Evolutionary conservation across 208 protist genomes (phyloP).

Genomic region (Endotrypanum monterogeii): DNA sequence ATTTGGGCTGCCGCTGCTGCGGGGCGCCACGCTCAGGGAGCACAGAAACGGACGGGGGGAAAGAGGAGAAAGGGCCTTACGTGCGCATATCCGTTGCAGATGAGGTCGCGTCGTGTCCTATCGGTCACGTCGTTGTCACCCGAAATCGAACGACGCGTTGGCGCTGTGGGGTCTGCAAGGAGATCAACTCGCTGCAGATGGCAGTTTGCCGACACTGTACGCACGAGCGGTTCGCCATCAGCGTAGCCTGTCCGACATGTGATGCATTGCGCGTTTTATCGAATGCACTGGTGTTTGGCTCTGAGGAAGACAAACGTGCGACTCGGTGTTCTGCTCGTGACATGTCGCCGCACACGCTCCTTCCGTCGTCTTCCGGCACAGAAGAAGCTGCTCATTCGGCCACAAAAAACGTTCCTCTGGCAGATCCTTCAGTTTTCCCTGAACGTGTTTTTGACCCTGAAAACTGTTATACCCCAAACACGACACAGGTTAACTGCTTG

Average conservation of each 20-base stretch:
- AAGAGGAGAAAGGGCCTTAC: background rate
- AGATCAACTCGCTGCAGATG: slow-evolving; percentile 72
- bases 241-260: slow-evolving; percentile 51
- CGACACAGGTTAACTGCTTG: slow-evolving; percentile 43
- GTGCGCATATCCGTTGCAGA: slow-evolving; percentile 35
- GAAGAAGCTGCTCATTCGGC: background rate
- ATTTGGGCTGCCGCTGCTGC: slow-evolving; percentile 51
- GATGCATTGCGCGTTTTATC: slow-evolving; percentile 22
- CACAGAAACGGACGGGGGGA: slow-evolving; percentile 4
- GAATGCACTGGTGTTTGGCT: slow-evolving; percentile 52
- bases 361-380: background rate
- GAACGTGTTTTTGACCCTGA: slow-evolving; percentile 34
- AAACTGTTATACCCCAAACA: slow-evolving; percentile 48
- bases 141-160: slow-evolving; percentile 63
- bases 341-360: no score
- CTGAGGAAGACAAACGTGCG: background rate
- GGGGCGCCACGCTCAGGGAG: background rate
- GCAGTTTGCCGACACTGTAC: slow-evolving; percentile 52
- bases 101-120: slow-evolving; percentile 33
- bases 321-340: background rate
- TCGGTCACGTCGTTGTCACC: slow-evolving; percentile 60
- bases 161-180: slow-evolving; percentile 56
- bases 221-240: slow-evolving; percentile 53
- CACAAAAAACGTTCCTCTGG: background rate
- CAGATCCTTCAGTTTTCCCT: background rate